Base-by-base conservation (phyloP, 2,329 filamentous ascomycete genomes). In the Curvularia sp. region DNA sequence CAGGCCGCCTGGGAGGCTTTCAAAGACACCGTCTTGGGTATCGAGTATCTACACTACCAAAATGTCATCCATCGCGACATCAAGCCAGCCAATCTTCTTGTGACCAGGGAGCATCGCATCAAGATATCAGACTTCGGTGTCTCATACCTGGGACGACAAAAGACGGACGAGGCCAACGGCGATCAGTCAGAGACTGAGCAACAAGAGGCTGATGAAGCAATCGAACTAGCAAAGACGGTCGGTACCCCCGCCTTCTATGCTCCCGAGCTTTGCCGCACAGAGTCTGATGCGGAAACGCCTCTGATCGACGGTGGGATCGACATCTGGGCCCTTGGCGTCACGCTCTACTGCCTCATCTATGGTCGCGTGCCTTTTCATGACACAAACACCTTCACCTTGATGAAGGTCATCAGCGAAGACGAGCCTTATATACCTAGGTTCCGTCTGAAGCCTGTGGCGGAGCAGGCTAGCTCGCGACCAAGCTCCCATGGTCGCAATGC, bases 111-210 rank as follows among this genome's bases (percentile, higher is more conserved):
- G 63, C 88, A 93, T 67, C 88, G 89, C 13, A 92, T 97, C 72
- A 99, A 99, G 82, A 99, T 99, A 60, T 98, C 95, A 5, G 95
- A 99, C 73, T 99, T 99, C 80, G 95, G 95, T 30, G 95, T 99
- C 1, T 99, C 95, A 1, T 99, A 98, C 77, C 92, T 99, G 62
- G 95, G 95, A 27, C 88, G 92, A 49, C 92, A 92, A 1, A 90
- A 93, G 57, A 86, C 91, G 38, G 92, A 96, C 46, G 91, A 96
- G 68, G 85, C 87, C 36, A 89, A 74, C 49, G 89, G 93, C 57
- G 78, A 88, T 80, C 59, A 88, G 81, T 89, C 89, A 3, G 91
- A 96, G 73, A 91, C 89, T 0, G 93, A 97, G 75, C 90, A 91
- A 10, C 88, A 87, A 39, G 92, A 96, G 70, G 87, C 96, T 57